Conservation (phyloP, 441 rosid genomes). For the Populus hybrid region DNA sequence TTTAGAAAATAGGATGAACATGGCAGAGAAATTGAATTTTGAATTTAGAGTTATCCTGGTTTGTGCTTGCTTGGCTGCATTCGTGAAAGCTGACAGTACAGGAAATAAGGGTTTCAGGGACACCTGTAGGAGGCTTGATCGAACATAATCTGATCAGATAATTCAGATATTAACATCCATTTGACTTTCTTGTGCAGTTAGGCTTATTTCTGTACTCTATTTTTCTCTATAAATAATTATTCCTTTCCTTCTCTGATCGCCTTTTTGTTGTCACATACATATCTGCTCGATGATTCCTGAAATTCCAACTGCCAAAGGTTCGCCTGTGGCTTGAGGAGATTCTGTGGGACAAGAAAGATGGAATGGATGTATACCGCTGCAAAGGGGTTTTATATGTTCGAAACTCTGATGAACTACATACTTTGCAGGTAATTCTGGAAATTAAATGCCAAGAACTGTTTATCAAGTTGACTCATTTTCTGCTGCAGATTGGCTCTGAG, state of each 20-base stretch:
- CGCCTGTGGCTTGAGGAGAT: conserved; percentile 89
- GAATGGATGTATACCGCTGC: conserved; percentile 86
- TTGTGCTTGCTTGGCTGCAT: not conserved
- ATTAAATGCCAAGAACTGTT: conserved; percentile 4
- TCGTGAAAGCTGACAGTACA: not conserved
- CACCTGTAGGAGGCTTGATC: not conserved
- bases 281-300: not conserved
- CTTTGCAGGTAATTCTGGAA: conserved; percentile 65
- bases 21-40: not conserved
- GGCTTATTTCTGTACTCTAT: not conserved
- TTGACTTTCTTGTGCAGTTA: not conserved
- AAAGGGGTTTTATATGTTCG: conserved; percentile 73
- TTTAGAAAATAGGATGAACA: not conserved
- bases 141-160: not conserved
- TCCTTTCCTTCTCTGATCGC: not conserved
- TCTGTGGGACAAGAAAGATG: conserved; percentile 81
- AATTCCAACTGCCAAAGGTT: conserved; percentile 39
- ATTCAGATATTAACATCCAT: not conserved
- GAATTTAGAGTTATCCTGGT: not conserved
- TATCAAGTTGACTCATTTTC: not conserved
- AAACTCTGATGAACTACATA: conserved; percentile 75
- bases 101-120: not conserved
- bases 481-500: not conserved
- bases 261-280: not conserved
- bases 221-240: not conserved